Evolutionary conservation across 176 grass and related monocot genomes (phyloP).

Genomic region (Olyra latifolia): DNA sequence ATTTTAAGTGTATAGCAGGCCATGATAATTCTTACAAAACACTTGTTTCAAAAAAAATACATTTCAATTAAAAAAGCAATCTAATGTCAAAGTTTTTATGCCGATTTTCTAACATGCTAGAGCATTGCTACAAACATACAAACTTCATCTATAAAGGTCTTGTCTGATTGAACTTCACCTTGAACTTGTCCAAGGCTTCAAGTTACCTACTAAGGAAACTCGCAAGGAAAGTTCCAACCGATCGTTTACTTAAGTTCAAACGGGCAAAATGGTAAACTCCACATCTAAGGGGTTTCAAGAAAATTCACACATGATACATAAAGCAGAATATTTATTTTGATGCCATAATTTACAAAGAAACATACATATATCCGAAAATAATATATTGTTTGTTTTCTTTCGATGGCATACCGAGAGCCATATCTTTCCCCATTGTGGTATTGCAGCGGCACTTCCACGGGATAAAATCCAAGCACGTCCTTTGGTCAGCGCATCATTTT

Average conservation of each 20-base stretch:
- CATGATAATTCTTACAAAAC: not conserved
- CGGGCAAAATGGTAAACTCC: not conserved
- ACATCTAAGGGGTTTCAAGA: not conserved
- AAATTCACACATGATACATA: not conserved
- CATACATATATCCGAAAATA: not conserved
- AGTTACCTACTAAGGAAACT: no score
- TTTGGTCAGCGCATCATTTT: not conserved
- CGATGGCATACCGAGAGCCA: not conserved
- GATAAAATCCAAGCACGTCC: constrained; percentile 12
- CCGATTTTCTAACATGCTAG: not conserved
- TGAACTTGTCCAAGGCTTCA: not conserved
- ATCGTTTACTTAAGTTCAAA: no score
- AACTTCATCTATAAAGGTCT: not conserved
- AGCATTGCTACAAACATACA: not conserved
- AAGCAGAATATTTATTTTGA: not conserved
- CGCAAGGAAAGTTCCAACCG: no score
- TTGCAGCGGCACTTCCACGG: not conserved
- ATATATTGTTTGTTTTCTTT: not conserved
- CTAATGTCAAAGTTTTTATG: not conserved
- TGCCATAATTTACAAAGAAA: not conserved
- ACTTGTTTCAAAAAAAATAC: no score
- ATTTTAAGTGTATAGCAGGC: not conserved
- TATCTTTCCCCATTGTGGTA: constrained; percentile 22
- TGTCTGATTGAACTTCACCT: not conserved
- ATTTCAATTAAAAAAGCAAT: not conserved